Evolutionary conservation across 2,329 filamentous ascomycete genomes (phyloP).

Genomic region (Xylaria sp.): DNA sequence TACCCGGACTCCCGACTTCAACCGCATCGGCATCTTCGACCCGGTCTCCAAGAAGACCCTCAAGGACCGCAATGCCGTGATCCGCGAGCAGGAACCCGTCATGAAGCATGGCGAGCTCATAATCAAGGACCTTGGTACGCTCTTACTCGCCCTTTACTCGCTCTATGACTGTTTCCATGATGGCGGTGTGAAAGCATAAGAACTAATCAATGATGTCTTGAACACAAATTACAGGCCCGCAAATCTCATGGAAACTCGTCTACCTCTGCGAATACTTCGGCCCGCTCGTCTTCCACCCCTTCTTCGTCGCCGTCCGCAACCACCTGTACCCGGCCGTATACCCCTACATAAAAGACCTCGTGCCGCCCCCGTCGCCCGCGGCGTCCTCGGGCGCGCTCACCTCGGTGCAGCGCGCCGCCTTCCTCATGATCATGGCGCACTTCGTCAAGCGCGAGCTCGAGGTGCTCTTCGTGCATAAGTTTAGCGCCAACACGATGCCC

Average conservation of each 20-base stretch:
- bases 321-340: constrained; percentile 71
- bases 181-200: background rate
- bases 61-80: constrained; percentile 68
- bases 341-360: constrained; percentile 57
- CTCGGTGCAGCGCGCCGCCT: constrained; percentile 77
- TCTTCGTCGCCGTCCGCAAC: constrained; percentile 77
- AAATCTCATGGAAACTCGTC: constrained; percentile 92
- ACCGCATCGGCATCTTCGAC: constrained; percentile 72
- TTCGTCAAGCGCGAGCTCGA: constrained; percentile 96
- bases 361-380: constrained; percentile 53
- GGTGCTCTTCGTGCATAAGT: constrained; percentile 93
- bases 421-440: constrained; percentile 80
- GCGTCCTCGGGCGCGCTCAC: constrained; percentile 61
- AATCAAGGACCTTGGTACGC: constrained; percentile 91
- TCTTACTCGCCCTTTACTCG: background rate
- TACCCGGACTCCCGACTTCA: constrained; percentile 64
- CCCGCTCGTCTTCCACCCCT: constrained; percentile 85
- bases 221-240: constrained; percentile 69
- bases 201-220: background rate
- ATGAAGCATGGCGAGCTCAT: constrained; percentile 69
- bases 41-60: constrained; percentile 70
- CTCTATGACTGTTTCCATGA: no score
- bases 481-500: constrained; percentile 95
- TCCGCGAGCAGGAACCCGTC: constrained; percentile 62
- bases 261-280: constrained; percentile 96